Base-by-base conservation (phyloP, 176 grass and related monocot genomes). In the Rhynchospora breviuscula region DNA sequence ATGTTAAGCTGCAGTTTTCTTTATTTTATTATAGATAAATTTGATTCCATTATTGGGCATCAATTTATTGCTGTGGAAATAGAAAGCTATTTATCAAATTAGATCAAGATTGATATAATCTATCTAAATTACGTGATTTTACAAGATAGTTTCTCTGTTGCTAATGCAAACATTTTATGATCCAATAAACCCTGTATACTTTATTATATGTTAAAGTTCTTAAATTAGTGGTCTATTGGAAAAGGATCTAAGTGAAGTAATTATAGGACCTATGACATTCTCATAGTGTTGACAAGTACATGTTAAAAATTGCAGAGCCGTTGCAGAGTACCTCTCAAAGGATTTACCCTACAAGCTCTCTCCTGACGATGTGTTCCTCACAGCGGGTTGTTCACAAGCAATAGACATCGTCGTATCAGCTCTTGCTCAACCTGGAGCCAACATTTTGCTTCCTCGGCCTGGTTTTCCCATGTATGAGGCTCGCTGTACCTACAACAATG, bases 381-480 rank as follows among this genome's bases (percentile, higher is more conserved):
- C 94, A 15, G 44, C 66, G 2, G 89, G 94, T 83, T 92, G 94
- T 62, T 6, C 73, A 7, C 92, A 97, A 69, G 92, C 94, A n/a
- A 89, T 97, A 14, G 92, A 92, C 29, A 79, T 97, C 60, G 78
- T 91, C 25, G 10, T 94, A n/a, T 87, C 90, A 8, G 85, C 71
- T 44, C 86, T 97, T 1, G 80, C 88, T 11, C 87, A 69, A n/a
- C 90, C 88, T 11, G 84, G 83, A 60, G 86, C 88, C 6, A 97
- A 97, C 81, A 94, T 97, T 74, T 66, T 97, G 63, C 85, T 97
- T 19, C 92, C 94, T 0, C 90, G 49, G 77, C 92, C 92, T 10
- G 94, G 92, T 0, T 97, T 83, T 73, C 92, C 92, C 0, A 0
- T 84, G 18, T 94, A 97, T 14, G 78, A 92, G 53, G 73, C 87